Base-by-base conservation (phyloP, 352 stramenopile genomes). In the Globisporangium barbulae region DNA sequence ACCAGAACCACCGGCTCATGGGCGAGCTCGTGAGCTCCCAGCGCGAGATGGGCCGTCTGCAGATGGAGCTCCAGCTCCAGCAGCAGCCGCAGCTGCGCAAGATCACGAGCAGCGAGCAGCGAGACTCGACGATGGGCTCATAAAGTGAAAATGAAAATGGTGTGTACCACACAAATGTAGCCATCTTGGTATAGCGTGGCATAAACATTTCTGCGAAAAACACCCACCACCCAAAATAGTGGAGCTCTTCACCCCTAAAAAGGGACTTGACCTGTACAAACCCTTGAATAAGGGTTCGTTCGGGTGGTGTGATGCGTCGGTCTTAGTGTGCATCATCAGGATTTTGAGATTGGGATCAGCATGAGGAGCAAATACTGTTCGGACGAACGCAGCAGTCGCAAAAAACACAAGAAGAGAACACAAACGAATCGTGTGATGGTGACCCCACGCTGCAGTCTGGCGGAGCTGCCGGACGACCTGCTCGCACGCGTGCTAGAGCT, bases 1-100 rank as follows among this genome's bases (percentile, higher is more conserved):
- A 80, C 44, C 83, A 93, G 59, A 93, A 93, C 65, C 72, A 75
- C 39, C 76, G 72, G 12, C 72, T 93, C 31, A 70, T 72, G 47
- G 68, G 74, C 12, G 75, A 90, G 41, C 67, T 93, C 3, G 72
- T 73, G 9, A 64, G 63, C 30, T 79, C 75, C n/a, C 73, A 81
- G 63, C 76, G 78, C n/a, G 73, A 90, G 53, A 75, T 76, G 58
- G 85, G 67, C 25, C 73, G 80, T 3, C 63, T 91, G 45, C 79
- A 81, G 49, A 77, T 76, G 68, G 71, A 88, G 52, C 64, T 85
- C 8, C 79, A 89, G 64, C 62, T 75, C 7, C 68, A 83, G 47
- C 67, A 84, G 54, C 72, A 77, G 41, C 73, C 68, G 12, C 73
- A 80, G 44, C 61, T 88, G 6, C 74, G 73, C 45, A 78, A 76